Conservation (phyloP, 805 yeast species). For the Sugiyamaella smithiae region DNA sequence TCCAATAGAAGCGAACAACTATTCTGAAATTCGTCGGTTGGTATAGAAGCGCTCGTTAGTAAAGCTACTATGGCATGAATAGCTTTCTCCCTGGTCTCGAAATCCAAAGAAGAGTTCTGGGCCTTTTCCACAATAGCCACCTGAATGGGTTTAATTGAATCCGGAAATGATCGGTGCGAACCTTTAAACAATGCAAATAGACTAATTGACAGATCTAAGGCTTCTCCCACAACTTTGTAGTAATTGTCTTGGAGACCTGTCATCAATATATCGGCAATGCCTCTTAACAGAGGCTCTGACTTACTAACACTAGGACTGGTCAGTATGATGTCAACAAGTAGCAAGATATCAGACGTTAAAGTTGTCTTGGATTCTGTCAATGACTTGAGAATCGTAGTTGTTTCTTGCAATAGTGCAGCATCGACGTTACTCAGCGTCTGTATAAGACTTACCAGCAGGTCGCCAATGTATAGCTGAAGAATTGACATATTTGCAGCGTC, state of each 20-base stretch:
- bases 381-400: constrained; percentile 10
- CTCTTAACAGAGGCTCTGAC: constrained; percentile 5
- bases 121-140: constrained; percentile 37
- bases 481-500: constrained; percentile 11
- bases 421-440: constrained; percentile 10
- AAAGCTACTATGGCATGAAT: constrained; percentile 34
- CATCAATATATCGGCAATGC: constrained; percentile 30
- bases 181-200: constrained; percentile 3
- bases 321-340: constrained; percentile 15
- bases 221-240: constrained; percentile 37
- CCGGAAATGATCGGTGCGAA: not conserved
- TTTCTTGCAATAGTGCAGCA: constrained; percentile 6
- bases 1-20: constrained; percentile 35
- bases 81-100: constrained; percentile 40
- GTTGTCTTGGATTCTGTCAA: constrained; percentile 14
- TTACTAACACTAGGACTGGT: constrained; percentile 11
- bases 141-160: constrained; percentile 19
- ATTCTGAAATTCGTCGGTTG: constrained; percentile 28
- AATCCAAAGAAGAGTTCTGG: constrained; percentile 34
- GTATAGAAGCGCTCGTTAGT: constrained; percentile 25
- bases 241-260: constrained; percentile 37
- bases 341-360: constrained; percentile 17
- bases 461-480: constrained; percentile 10
- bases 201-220: constrained; percentile 34
- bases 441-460: constrained; percentile 12